Evolutionary conservation across 768 basidiomycete genomes (phyloP).

Genomic region (Ramaria sp.): DNA sequence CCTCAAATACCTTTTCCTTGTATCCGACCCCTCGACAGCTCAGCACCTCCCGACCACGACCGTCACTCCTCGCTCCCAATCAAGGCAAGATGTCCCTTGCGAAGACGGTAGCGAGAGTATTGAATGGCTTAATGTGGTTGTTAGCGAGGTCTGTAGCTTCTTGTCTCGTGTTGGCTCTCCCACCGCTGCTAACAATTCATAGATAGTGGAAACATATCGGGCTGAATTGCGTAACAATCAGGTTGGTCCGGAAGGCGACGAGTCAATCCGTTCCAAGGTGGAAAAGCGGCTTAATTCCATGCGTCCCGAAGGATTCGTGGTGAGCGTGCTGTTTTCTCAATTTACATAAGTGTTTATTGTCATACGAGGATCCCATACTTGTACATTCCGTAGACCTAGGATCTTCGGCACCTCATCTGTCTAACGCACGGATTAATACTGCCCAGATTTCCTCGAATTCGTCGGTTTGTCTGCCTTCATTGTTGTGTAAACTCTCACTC

Average conservation of each 20-base stretch:
- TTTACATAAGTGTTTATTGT: neutral
- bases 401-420: constrained; percentile 64
- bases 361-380: constrained; percentile 65
- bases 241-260: constrained; percentile 66
- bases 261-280: constrained; percentile 66
- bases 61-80: neutral
- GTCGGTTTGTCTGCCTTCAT: constrained; percentile 9
- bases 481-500: neutral
- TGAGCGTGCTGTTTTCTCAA: constrained; percentile 22
- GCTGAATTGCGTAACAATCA: constrained; percentile 65
- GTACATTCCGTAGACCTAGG: constrained; percentile 82
- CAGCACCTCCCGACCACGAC: constrained; percentile 6
- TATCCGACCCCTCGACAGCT: constrained; percentile 35
- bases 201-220: constrained; percentile 67
- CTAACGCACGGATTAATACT: constrained; percentile 46
- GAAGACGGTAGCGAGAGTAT: constrained; percentile 57
- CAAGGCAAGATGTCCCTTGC: neutral
- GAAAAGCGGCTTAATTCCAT: constrained; percentile 75
- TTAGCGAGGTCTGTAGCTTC: constrained; percentile 54
- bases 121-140: constrained; percentile 84
- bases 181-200: neutral
- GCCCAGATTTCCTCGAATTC: neutral
- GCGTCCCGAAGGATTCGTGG: constrained; percentile 59
- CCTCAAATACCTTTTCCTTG: constrained; percentile 92
- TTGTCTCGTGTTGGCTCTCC: neutral